Conservation (phyloP, 257 asterid species). For the Salvia hispanica region DNA sequence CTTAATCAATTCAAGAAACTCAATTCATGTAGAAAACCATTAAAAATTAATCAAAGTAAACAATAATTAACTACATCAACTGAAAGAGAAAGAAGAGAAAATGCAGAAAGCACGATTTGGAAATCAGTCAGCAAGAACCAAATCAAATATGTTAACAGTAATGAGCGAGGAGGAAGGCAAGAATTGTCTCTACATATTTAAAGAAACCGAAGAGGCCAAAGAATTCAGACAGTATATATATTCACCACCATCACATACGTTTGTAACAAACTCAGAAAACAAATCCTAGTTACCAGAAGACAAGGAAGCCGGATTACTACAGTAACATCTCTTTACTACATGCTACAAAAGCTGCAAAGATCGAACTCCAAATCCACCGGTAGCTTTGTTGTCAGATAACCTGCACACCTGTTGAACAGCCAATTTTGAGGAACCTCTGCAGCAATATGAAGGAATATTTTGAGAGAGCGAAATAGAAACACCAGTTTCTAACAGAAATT, state of each 20-base stretch:
- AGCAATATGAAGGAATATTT: constrained; percentile 20
- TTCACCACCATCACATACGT: constrained; percentile 18
- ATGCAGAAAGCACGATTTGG: background rate
- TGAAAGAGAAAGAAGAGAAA: too few relatives aligned
- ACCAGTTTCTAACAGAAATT: background rate
- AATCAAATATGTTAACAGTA: background rate
- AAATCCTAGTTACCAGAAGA: constrained; percentile 24
- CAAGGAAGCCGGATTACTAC: too few relatives aligned
- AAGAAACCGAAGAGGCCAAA: constrained; percentile 21
- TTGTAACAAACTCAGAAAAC: constrained; percentile 24
- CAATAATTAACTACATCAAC: background rate
- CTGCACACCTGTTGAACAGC: constrained; percentile 30
- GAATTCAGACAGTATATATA: constrained; percentile 19
- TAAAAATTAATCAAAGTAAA: background rate
- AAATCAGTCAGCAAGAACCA: background rate
- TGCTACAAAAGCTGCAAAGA: constrained; percentile 9
- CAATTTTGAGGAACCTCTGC: constrained; percentile 28
- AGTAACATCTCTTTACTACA: too few relatives aligned
- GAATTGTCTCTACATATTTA: background rate
- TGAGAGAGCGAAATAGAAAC: background rate
- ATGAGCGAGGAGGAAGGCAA: background rate
- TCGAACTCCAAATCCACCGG: constrained; percentile 13
- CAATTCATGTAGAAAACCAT: too few relatives aligned
- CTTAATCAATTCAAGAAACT: too few relatives aligned
- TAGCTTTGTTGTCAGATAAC: constrained; percentile 10